These are phyloP conservation scores for Clarkia xantiana DNA, from an alignment of 345 rosid genomes.

Conservation along the genomic window DNA sequence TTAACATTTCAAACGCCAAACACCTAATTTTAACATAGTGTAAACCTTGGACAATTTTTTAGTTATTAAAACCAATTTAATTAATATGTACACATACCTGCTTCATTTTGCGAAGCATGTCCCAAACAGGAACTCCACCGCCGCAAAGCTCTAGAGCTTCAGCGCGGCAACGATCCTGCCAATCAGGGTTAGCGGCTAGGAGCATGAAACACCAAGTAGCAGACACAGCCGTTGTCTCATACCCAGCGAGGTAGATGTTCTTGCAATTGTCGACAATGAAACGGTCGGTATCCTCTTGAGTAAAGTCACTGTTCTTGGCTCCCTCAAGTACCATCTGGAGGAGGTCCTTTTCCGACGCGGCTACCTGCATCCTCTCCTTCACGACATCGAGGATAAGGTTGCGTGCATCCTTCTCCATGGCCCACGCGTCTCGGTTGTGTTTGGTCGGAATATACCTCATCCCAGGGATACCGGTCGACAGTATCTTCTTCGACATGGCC, in stretches of 20 bases:
- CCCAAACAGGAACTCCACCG: conserved; percentile 4
- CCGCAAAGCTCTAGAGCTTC: conserved; percentile 5
- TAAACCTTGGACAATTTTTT: no score
- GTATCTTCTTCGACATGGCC: conserved; percentile 4
- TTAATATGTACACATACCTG: conserved; percentile 5
- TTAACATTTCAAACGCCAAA: no score
- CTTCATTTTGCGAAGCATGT: conserved; percentile 10
- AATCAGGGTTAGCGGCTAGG: conserved; percentile 7
- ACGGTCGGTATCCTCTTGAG: conserved; percentile 6
- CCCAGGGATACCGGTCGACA: conserved; percentile 7
- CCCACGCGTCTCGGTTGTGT: conserved; percentile 10
- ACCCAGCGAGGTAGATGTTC: conserved; percentile 13
- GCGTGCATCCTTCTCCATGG: conserved; percentile 10
- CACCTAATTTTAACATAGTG: no score
- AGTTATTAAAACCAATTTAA: no score
- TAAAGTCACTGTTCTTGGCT: conserved; percentile 1
- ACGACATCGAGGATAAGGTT: conserved; percentile 11
- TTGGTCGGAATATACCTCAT: conserved; percentile 12
- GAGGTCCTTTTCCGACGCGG: conserved; percentile 4
- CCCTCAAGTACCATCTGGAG: conserved; percentile 15
- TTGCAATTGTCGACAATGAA: conserved; percentile 16
- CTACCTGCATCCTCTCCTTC: conserved; percentile 6
- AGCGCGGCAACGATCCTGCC: conserved; percentile 6
- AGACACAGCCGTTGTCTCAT: conserved; percentile 10
- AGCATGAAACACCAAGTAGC: conserved; percentile 11